Evolutionary conservation across 192 early-diverging fungal species (phyloP), one percentile per base, ranked within the genome.

Genomic region (Funneliformis geosporum): DNA sequence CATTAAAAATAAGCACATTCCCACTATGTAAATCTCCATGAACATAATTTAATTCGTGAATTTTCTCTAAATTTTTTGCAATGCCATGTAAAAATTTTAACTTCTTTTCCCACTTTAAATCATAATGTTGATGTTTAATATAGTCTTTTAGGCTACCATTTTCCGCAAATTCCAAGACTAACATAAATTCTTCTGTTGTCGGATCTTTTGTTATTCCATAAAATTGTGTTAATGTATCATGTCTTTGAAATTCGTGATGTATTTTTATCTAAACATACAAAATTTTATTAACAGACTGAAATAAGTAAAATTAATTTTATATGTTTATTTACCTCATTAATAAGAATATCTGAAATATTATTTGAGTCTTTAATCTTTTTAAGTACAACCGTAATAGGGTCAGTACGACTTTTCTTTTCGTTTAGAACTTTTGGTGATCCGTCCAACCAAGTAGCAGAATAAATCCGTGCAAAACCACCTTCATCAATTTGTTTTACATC

Each of bases 181-280:
- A 33, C 11, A 76, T 25, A 39, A 42, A 65, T 44, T 76, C 60
- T 6, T 21, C 33, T 2, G 33, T 76, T 25, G 8, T 12, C 28
- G 75, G 75, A 46, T 76, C 23, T 25, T 76, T 38, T 1, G 75
- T 76, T 43, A 76, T 76, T 5, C 75, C 75, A 64, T 64, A 76
- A 64, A 64, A 42, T 38, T 43, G 21, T 2, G 62, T 18, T 8
- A 33, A 33, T 33, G 33, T 2, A 33, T 33, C 33, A 2, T 33
- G 33, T 2, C 2, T 33, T 33, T 33, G 33, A 33, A 0, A 33
- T 33, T 33, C 33, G 33, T 33, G 33, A 33, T 33, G 33, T 33
- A 33, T 33, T 33, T 33, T 33, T 33, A 33, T 33, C 33, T 33
- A 33, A 33, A 33, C 33, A 33, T 2, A 33, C 33, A 33, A 0